Conservation (phyloP, 768 basidiomycete genomes). For the Gymnopilus dilepis region DNA sequence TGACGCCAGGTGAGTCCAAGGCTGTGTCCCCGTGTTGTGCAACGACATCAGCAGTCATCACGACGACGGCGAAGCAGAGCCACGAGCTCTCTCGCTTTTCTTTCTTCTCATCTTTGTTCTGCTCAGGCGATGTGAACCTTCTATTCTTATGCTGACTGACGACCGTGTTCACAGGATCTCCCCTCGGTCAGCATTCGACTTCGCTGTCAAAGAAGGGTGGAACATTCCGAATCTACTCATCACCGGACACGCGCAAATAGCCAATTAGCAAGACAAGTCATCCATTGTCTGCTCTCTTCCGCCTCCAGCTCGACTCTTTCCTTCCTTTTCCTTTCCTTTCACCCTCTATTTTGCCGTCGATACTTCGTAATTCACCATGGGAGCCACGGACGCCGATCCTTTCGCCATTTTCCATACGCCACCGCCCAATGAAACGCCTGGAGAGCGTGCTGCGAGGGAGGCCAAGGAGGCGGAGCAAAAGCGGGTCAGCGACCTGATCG, state of each 20-base stretch:
- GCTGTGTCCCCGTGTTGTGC: background rate
- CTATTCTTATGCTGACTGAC: conserved; percentile 1
- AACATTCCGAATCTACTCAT: background rate
- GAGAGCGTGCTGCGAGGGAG: conserved; percentile 47
- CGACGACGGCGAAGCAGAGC: background rate
- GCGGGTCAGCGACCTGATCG: conserved; percentile 61
- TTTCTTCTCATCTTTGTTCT: background rate
- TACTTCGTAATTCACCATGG: conserved; percentile 22
- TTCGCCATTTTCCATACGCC: conserved; percentile 60
- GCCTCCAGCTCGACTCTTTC: background rate
- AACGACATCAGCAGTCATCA: no score
- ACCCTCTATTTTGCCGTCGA: no score
- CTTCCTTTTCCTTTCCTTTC: background rate
- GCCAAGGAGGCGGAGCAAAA: conserved; percentile 55
- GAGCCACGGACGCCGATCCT: conserved; percentile 50
- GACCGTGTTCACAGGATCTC: conserved; percentile 1
- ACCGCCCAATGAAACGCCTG: conserved; percentile 59
- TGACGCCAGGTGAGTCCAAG: background rate
- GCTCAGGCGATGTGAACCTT: background rate
- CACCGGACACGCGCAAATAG: background rate
- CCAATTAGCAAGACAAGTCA: conserved; percentile 1
- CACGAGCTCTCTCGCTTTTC: background rate
- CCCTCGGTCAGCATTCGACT: conserved; percentile 1
- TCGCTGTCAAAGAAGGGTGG: background rate
- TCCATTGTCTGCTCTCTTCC: background rate